These are phyloP conservation scores for Alternaria brassicae DNA, from an alignment of 2,329 filamentous ascomycete genomes.

Conservation along the genomic window DNA sequence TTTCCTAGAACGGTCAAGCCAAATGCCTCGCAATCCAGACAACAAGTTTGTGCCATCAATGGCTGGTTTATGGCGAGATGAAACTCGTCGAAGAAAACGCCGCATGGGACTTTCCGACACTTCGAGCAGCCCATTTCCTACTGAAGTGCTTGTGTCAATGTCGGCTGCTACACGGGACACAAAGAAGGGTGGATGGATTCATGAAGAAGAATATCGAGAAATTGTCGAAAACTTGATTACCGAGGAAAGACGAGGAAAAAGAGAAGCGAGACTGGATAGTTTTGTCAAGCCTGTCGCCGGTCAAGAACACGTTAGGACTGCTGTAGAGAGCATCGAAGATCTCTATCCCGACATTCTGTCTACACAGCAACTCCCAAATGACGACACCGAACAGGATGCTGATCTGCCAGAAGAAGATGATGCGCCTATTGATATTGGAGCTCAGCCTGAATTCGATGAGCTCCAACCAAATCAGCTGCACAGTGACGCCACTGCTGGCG, in stretches of 20 bases:
- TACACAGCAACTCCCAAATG: conserved; percentile 20
- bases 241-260: conserved; percentile 65
- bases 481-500: conserved; percentile 14
- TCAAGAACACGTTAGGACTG: conserved; percentile 72
- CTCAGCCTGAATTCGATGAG: background rate
- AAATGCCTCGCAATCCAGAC: conserved; percentile 62
- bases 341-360: conserved; percentile 74
- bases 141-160: conserved; percentile 85
- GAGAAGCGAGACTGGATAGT: conserved; percentile 65
- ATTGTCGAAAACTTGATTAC: conserved; percentile 69
- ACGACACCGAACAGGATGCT: conserved; percentile 1
- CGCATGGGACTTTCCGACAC: conserved; percentile 70
- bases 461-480: background rate
- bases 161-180: conserved; percentile 79
- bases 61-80: conserved; percentile 91
- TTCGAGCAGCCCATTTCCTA: conserved; percentile 77
- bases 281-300: conserved; percentile 66
- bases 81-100: conserved; percentile 78
- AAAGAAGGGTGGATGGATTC: conserved; percentile 84
- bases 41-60: conserved; percentile 92
- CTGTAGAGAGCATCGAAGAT: conserved; percentile 84
- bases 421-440: background rate
- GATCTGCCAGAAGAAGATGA: background rate
- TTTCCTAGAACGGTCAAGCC: conserved; percentile 75
- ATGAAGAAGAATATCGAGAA: conserved; percentile 81